Evolutionary conservation across 176 grass and related monocot species (phyloP), one percentile per base, ranked within the genome.

Genomic region (Calamus simplicifolius): DNA sequence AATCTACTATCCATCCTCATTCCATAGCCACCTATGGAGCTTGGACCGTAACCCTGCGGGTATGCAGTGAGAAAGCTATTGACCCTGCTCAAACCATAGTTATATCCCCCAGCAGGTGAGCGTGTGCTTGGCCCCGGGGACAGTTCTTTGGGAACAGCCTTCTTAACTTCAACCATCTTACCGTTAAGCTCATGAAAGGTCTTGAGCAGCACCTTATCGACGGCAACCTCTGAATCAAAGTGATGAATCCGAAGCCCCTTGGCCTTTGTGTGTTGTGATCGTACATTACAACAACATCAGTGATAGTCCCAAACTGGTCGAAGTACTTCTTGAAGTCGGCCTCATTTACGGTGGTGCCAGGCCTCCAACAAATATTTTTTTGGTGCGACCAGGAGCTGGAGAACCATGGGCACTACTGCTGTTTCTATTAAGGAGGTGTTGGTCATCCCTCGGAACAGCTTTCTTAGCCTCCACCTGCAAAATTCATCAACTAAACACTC

Each of bases 131-230:
- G 80, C 27, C 91, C 91, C 48, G 86, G 91, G 18, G 91, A 96
- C 54, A 87, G 69, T 62, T 96, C 91, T 77, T 96, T 96, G 23
- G 91, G 91, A 25, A 96, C 91, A 64, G 91, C 91, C 50, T 80
- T 82, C 75, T 96, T 96, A 27, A 96, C 91, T 66, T 96, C 91
- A 61, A 96, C 91, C 74, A 96, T 89, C 72, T 96, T 90, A 23
- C 91, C 91, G 59, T 90, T 96, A 25, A 96, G 83, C 64, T 96
- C 86, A 29, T 96, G 91, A 43, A 96, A 96, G 60, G 76, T 86
- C 62, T 90, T 96, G 60, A 86, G 63, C 52, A 96, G 63, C 10
- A 68, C 91, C 75, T 81, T 85, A 25, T 90, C 91, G 52, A 90
- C 91, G 0, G 91, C 75, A 2, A 80, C 91, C 61, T 96, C 91